Base-by-base conservation (phyloP, 2,329 filamentous ascomycete species). In the Apiospora rasikravindrae region DNA sequence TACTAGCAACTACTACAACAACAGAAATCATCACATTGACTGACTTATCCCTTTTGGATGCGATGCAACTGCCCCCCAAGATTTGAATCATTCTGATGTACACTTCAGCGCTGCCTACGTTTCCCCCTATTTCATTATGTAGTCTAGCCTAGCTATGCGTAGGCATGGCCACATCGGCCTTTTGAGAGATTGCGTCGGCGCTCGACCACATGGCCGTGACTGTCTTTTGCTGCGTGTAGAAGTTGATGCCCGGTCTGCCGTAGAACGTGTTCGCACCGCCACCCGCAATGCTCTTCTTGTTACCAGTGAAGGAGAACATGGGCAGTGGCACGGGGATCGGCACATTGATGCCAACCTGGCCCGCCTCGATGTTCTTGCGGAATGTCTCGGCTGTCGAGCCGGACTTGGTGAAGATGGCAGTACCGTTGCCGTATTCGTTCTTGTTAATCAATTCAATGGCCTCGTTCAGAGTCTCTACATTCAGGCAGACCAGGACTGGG, bases 221-320 rank as follows among this genome's bases (percentile, higher is more conserved):
- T 2, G 96, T 99, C 93, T 99, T 98, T 80, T 93, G 89, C 85
- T 98, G 96, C 3, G 96, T 99, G 84, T 97, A 98, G 82, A 99
- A 99, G 81, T 93, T 92, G 81, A 99, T 84, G 33, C 96, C 96
- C 0, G 95, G 94, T 83, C 94, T 93, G 76, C 96, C 96, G 84
- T 99, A 99, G 82, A 99, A 98, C 22, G 95, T 97, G 85, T 90
- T 97, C 49, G 94, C 93, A 73, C 96, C 96, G 70, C 95, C 95
- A 71, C 96, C 96, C 0, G 96, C 96, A 72, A 98, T 88, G 79
- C 91, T 94, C 88, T 93, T 95, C 91, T 99, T 96, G 86, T 93
- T 93, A 64, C 90, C 91, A 40, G 91, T 93, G 81, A 93, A 93
- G 71, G 88, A 91, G 83, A 92, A 93, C 88, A 92, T 91, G 80